Conservation (phyloP, 345 rosid genomes). For the Conringia planisiliqua region DNA sequence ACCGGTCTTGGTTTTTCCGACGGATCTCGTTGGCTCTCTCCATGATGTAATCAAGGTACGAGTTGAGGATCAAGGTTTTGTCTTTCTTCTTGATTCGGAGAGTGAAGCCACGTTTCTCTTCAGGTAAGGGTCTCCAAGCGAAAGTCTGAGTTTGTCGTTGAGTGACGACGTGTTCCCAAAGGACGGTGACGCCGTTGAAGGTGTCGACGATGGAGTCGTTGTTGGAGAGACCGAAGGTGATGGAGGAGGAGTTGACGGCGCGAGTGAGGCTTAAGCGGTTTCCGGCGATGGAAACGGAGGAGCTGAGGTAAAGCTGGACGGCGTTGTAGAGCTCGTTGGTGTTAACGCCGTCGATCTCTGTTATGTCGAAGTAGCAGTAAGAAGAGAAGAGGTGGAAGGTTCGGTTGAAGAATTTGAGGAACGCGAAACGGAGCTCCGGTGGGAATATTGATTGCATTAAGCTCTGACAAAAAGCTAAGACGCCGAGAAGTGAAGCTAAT, state of each 20-base stretch:
- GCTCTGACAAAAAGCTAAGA: conserved; percentile 78
- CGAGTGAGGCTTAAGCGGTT: conserved; percentile 88
- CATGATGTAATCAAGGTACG: conserved; percentile 78
- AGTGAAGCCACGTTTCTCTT: conserved; percentile 93
- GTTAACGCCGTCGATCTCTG: conserved; percentile 95
- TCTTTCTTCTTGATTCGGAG: conserved; percentile 66
- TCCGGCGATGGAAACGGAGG: conserved; percentile 63
- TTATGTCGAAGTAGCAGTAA: conserved; percentile 85
- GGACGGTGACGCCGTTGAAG: conserved; percentile 52
- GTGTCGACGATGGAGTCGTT: conserved; percentile 75
- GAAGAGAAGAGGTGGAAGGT: conserved; percentile 54
- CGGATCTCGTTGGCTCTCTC: conserved; percentile 75
- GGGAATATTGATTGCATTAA: conserved; percentile 70
- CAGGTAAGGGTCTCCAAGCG: conserved; percentile 90
- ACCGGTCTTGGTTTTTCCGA: conserved; percentile 63
- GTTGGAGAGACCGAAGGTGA: conserved; percentile 80
- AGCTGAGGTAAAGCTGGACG: conserved; percentile 90
- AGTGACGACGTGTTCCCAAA: conserved; percentile 92
- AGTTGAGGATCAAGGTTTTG: conserved; percentile 51
- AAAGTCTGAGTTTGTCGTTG: conserved; percentile 73
- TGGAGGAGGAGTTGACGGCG: conserved; percentile 77
- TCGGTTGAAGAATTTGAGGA: conserved; percentile 53
- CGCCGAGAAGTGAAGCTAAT: conserved; percentile 73
- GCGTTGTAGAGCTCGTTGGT: conserved; percentile 99
- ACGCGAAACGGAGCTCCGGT: conserved; percentile 78